These are phyloP conservation scores for Candida corydali DNA, from an alignment of 805 yeast species.

Conservation along the genomic window DNA sequence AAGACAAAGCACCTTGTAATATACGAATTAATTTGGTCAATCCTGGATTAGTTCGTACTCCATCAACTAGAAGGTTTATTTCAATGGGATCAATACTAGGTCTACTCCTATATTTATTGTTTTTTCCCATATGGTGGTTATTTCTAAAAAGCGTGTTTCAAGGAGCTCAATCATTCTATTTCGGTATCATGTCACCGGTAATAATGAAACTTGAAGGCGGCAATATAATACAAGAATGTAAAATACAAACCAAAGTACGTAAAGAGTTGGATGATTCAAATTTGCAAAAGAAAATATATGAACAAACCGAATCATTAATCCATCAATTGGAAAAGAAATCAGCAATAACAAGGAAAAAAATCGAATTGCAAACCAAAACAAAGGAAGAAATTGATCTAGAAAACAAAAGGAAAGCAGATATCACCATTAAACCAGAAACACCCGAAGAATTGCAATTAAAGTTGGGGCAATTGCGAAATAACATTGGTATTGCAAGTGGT, in stretches of 20 bases:
- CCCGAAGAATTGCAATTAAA: slow-evolving; percentile 34
- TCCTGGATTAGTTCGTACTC: slow-evolving; percentile 90
- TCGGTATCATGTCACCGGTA: slow-evolving; percentile 69
- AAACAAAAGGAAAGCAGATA: slow-evolving; percentile 18
- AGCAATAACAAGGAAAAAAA: slow-evolving; percentile 60
- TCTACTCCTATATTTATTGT: slow-evolving; percentile 52
- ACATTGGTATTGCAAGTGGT: slow-evolving; percentile 8
- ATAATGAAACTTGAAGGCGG: slow-evolving; percentile 62
- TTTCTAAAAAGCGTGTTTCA: slow-evolving; percentile 68
- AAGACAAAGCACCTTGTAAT: slow-evolving; percentile 68
- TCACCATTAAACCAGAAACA: slow-evolving; percentile 30
- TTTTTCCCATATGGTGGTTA: slow-evolving; percentile 82
- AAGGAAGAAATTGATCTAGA: slow-evolving; percentile 18
- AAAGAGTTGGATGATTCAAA: slow-evolving; percentile 60
- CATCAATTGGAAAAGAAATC: slow-evolving; percentile 62
- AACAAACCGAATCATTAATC: slow-evolving; percentile 56
- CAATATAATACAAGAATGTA: slow-evolving; percentile 70
- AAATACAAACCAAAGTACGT: slow-evolving; percentile 50
- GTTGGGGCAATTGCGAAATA: slow-evolving; percentile 22
- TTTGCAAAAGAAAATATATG: slow-evolving; percentile 58
- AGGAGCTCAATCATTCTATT: slow-evolving; percentile 77
- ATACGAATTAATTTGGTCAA: slow-evolving; percentile 73
- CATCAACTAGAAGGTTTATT: slow-evolving; percentile 73
- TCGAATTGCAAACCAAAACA: slow-evolving; percentile 12
- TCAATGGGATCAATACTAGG: slow-evolving; percentile 72